Base-by-base conservation (phyloP, 2,329 filamentous ascomycete species). In the Fusarium sp. region DNA sequence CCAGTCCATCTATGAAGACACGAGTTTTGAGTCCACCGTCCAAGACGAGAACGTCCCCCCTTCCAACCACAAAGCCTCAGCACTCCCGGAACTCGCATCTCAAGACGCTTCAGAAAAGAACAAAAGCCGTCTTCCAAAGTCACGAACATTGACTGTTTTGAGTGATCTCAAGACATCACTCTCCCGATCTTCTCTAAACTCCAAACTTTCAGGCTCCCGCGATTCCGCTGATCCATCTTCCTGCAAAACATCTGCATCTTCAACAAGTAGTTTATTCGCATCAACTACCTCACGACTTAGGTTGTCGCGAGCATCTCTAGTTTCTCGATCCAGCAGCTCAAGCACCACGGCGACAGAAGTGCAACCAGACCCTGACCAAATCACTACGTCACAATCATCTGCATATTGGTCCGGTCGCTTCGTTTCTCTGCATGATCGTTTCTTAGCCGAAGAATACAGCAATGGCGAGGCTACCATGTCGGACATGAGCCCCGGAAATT, bases 361-460 rank as follows among this genome's bases (percentile, higher is more conserved):
- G 17, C 61, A 71, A 37, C 58, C 70, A 33, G 69, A 80, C 13
- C 76, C 75, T 4, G 72, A 72, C 2, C 76, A 79, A 5, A 78
- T 89, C 17, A 76, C 77, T 54, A 79, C 76, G 0, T 82, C 85
- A 4, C 84, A 87, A 72, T 79, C 83, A 9, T 83, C 84, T 4
- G 78, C 82, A 5, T 91, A 90, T 77, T 92, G 90, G 90, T 82
- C 84, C 14, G 90, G 90, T 20, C 87, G 90, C 41, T 90, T 91
- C 75, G 80, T 85, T 54, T 80, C 87, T 4, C 78, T 91, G 1
- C 83, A 86, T 54, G 89, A 91, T 78, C 84, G 83, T 20, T 78
- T 78, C 18, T 64, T 75, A 5, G 41, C 76, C 6, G 80, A 82
- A 37, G 75, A 74, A 4, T 75, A 78, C 20, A 63, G 64, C 5